Percentiles rank a stretch among this genome's conserved stretches.
Evolutionary conservation across 352 stramenopile genomes (phyloP).

Genomic region (Globisporangium alternatum): DNA sequence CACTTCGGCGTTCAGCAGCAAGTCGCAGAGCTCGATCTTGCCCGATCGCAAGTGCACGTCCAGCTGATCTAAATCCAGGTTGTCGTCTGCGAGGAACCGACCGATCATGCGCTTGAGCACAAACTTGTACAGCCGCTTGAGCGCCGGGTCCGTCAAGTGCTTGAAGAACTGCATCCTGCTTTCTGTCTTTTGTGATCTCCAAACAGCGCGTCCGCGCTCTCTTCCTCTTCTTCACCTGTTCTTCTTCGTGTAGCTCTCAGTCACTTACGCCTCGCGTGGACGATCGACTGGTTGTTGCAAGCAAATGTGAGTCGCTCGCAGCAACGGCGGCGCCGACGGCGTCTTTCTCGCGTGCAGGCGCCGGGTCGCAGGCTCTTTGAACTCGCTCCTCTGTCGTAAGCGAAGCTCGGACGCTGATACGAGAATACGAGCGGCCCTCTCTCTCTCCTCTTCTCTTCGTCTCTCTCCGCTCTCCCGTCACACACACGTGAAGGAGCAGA

Average conservation of each 20-base stretch:
- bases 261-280: not conserved
- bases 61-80: slow-evolving; percentile 84
- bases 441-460: not conserved
- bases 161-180: slow-evolving; percentile 83
- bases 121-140: slow-evolving; percentile 91
- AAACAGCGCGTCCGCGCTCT: not conserved
- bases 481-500: not conserved
- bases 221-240: not conserved
- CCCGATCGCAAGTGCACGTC: slow-evolving; percentile 82
- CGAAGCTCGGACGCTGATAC: not conserved
- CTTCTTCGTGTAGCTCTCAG: not conserved
- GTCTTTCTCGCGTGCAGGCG: not conserved
- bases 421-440: not conserved
- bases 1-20: slow-evolving; percentile 74
- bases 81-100: slow-evolving; percentile 77
- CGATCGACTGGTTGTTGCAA: not conserved
- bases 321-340: not conserved
- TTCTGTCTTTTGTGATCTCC: not conserved
- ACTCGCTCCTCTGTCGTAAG: not conserved
- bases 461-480: not conserved
- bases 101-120: slow-evolving; percentile 88
- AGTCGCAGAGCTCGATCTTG: slow-evolving; percentile 75
- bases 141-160: slow-evolving; percentile 82
- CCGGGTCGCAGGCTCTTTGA: slow-evolving; percentile 1
- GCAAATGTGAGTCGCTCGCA: not conserved